A percentile compares a stretch with the other conserved stretches of the same genome.
phyloP scores from a whole-genome alignment of 106 monocot genomes.

The Dioscorea alata region DNA sequence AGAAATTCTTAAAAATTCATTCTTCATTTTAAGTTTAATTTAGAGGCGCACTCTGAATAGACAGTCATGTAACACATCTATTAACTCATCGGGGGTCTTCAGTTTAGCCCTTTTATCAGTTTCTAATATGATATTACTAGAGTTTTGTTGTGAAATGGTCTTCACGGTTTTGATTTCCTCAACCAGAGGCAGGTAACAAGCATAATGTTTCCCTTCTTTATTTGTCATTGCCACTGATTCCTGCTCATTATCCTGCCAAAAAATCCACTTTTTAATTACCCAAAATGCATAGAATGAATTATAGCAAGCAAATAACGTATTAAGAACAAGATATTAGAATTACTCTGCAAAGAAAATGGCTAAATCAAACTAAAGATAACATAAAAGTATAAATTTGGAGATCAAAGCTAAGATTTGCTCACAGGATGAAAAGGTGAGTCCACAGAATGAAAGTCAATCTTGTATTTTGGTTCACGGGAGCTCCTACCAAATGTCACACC shows the following conservation, averaged over 20 bases:
- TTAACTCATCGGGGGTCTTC: slow-evolving; percentile 89
- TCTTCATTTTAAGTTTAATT: background rate
- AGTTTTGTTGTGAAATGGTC: slow-evolving; percentile 39
- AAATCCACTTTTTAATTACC: background rate
- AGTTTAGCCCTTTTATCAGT: slow-evolving; percentile 43
- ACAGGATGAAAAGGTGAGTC: slow-evolving; percentile 53
- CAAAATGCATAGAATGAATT: background rate
- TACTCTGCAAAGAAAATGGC: background rate
- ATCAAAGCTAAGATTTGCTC: slow-evolving; percentile 10
- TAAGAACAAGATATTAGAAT: background rate
- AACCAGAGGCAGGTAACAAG: slow-evolving; percentile 60
- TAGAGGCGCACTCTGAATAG: slow-evolving; percentile 48
- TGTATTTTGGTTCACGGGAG: slow-evolving; percentile 67
- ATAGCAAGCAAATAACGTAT: background rate
- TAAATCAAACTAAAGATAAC: background rate
- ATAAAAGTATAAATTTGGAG: background rate
- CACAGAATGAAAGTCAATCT: slow-evolving; percentile 41
- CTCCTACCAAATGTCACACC: slow-evolving; percentile 53
- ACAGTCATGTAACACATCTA: slow-evolving; percentile 67
- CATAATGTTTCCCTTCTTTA: slow-evolving; percentile 57
- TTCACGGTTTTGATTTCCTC: slow-evolving; percentile 66
- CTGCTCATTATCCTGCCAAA: slow-evolving; percentile 56
- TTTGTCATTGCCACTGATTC: slow-evolving; percentile 67
- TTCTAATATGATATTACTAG: slow-evolving; percentile 53
- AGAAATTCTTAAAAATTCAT: background rate